Evolutionary conservation across 1,284 basidiomycete genomes (phyloP), one percentile per base, ranked within the genome.

Genomic region (Coniferiporia weirii): DNA sequence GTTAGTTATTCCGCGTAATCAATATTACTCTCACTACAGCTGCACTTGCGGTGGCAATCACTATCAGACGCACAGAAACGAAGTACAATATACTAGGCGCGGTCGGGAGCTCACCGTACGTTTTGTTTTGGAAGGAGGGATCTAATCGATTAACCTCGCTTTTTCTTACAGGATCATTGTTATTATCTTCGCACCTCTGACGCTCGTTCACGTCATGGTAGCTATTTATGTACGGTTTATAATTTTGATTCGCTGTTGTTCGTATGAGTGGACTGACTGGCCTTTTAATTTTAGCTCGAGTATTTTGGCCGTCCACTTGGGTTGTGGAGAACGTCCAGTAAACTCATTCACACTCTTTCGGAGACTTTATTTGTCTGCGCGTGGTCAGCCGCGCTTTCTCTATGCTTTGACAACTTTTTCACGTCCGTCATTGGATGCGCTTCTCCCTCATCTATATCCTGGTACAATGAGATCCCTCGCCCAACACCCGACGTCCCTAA

Each of bases 261-360:
- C 27, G 27, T 27, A 27, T 27, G 6, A 8, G 10, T 60, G 13
- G 44, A 44, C 54, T 34, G 8, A 47, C 32, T 47, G 60, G 44
- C 44, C 35, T 47, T 36, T 50, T 13, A 52, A 57, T 46, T n/a
- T 44, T 68, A 93, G 90, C 77, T 92, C 56, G 93, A 96, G 73
- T 96, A 96, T 72, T 93, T 94, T 69, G 90, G 93, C 47, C 83
- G 89, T 38, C 93, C 94, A 3, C 79, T 96, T 46, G 94, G 93
- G 12, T 77, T 96, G 34, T 96, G 94, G 94, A 80, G 81, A 56
- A 92, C 92, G 20, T 91, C 90, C 36, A 81, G 76, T 57, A 94
- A 94, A 72, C 79, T 93, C 54, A 82, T 85, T 1, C 85, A 91
- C 67, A 92, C 91, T 5, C 79, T 92, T 47, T 78, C 82, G 50